Conservation (phyloP, 164 flowering plant genomes). For the Nymphaea colorata region DNA sequence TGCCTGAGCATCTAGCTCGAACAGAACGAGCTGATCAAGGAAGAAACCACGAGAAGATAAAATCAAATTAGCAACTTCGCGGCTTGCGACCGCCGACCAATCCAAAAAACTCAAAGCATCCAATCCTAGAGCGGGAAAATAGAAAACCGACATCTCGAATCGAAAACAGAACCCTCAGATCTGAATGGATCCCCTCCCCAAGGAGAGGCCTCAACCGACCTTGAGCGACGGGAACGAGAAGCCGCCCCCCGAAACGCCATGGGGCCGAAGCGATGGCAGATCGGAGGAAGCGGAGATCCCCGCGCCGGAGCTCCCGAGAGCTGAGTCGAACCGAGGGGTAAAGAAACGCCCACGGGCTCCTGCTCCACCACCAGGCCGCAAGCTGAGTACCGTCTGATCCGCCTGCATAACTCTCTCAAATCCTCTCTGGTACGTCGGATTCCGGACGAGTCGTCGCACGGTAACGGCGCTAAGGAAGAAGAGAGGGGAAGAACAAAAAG, state of each 20-base stretch:
- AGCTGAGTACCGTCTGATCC: conserved; percentile 84
- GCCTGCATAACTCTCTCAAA: conserved; percentile 63
- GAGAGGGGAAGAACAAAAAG: neutral
- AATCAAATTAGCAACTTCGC: too few relatives aligned
- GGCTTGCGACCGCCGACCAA: too few relatives aligned
- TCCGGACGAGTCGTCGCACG: neutral
- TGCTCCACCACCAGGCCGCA: conserved; percentile 86
- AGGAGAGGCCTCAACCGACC: conserved; percentile 14
- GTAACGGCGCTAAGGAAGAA: neutral
- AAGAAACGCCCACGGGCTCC: conserved; percentile 46
- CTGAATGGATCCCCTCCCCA: conserved; percentile 15
- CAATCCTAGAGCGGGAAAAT: conserved; percentile 1
- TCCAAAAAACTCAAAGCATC: neutral
- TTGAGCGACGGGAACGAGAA: conserved; percentile 19
- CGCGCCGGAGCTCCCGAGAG: conserved; percentile 19
- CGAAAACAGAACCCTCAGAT: neutral
- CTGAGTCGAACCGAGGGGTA: conserved; percentile 40
- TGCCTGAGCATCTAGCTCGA: too few relatives aligned
- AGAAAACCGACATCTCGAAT: neutral
- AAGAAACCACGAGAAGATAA: too few relatives aligned
- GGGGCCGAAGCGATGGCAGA: conserved; percentile 18
- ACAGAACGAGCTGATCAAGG: too few relatives aligned
- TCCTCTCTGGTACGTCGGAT: conserved; percentile 10
- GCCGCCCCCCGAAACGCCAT: conserved; percentile 1
- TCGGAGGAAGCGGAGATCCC: conserved; percentile 14